Conservation (phyloP, 495 filamentous ascomycete species). For the Penicillium riverlandense region DNA sequence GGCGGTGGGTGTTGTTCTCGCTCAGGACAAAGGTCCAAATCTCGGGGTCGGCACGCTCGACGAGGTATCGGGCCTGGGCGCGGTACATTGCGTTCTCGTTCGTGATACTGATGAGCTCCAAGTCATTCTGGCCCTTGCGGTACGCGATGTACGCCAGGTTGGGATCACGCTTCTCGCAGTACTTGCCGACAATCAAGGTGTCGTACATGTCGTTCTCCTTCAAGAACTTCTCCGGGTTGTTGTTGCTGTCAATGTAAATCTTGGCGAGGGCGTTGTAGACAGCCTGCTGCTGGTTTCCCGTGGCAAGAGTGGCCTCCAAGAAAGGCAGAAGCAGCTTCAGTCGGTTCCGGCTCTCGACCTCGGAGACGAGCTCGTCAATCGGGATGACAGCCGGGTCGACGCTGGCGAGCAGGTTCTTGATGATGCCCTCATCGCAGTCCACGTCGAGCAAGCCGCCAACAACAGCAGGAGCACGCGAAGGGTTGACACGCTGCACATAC, state of each 20-base stretch:
- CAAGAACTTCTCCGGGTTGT: constrained; percentile 96
- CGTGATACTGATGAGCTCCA: constrained; percentile 95
- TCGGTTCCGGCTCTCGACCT: constrained; percentile 92
- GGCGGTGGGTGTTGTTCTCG: constrained; percentile 88
- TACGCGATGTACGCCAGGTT: constrained; percentile 96
- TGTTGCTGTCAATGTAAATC: constrained; percentile 99
- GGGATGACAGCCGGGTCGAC: constrained; percentile 81
- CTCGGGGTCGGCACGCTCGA: constrained; percentile 82
- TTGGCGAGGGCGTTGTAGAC: constrained; percentile 98
- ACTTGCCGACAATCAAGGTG: constrained; percentile 86
- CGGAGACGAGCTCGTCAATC: constrained; percentile 90
- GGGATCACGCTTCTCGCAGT: constrained; percentile 98
- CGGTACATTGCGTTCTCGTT: constrained; percentile 99
- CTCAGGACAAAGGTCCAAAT: constrained; percentile 94
- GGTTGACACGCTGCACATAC: constrained; percentile 98
- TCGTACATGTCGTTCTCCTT: constrained; percentile 99
- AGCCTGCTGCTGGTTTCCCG: constrained; percentile 93
- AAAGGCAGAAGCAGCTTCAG: constrained; percentile 95
- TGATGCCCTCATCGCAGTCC: constrained; percentile 92
- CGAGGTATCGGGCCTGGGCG: constrained; percentile 88
- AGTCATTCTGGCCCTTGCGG: constrained; percentile 92
- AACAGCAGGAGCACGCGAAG: constrained; percentile 84
- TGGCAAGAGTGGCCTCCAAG: constrained; percentile 84
- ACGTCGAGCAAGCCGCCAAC: constrained; percentile 95
- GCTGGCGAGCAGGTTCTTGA: constrained; percentile 86